These are phyloP conservation scores for Fusarium sp. DNA, from an alignment of 2,329 filamentous ascomycete genomes.

Conservation along the genomic window DNA sequence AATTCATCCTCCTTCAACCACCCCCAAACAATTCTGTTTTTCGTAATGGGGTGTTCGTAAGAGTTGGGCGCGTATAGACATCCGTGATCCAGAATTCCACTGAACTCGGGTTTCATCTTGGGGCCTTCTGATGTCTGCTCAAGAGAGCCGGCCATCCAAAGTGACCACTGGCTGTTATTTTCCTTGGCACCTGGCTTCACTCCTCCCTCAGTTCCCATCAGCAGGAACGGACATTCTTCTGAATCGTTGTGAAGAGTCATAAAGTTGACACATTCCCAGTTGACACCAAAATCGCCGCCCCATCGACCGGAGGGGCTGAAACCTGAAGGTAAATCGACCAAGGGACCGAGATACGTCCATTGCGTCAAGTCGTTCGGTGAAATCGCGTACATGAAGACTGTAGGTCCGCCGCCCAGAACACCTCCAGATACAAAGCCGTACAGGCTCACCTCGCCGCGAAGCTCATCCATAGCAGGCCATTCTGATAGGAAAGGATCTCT, in stretches of 20 bases:
- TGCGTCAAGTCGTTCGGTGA: constrained; percentile 56
- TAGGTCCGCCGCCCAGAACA: constrained; percentile 58
- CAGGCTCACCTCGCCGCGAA: constrained; percentile 49
- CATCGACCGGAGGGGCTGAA: constrained; percentile 58
- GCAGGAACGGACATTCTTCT: constrained; percentile 57
- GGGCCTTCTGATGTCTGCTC: constrained; percentile 24
- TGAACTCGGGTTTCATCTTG: constrained; percentile 56
- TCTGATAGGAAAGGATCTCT: constrained; percentile 54
- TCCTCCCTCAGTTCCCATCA: constrained; percentile 63
- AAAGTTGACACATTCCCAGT: constrained; percentile 67
- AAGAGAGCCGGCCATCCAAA: constrained; percentile 62
- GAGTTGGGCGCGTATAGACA: constrained; percentile 65
- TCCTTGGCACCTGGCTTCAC: constrained; percentile 41
- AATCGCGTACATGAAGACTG: constrained; percentile 63
- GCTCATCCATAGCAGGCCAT: constrained; percentile 51
- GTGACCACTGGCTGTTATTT: constrained; percentile 28
- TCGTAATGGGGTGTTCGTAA: constrained; percentile 61
- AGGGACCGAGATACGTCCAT: constrained; percentile 63
- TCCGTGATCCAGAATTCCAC: constrained; percentile 65
- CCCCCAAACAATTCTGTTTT: constrained; percentile 61
- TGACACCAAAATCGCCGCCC: constrained; percentile 65
- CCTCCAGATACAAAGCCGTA: constrained; percentile 67
- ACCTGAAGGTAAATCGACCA: constrained; percentile 59
- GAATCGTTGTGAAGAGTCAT: constrained; percentile 56
- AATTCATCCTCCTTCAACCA: constrained; percentile 68